Evolutionary conservation across 1,139 yeast genomes (phyloP), one percentile per base, ranked within the genome.

Genomic region (Pneumocystis carinii): DNA sequence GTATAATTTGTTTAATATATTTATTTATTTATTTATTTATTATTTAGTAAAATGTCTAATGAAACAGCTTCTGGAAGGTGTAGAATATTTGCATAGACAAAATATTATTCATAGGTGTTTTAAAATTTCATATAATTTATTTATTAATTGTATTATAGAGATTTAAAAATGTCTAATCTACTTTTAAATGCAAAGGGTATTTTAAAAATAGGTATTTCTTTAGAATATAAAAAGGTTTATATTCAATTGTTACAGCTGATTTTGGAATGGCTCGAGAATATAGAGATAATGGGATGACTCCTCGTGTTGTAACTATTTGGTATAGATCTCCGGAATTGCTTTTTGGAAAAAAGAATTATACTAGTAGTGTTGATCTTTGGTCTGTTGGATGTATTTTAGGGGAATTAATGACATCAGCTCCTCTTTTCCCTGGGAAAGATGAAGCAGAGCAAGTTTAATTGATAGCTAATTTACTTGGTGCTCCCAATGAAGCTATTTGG

Each of bases 341-440:
- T 56, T 75, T 92, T 55, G 98, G 98, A 0, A 90, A 96, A 1
- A 77, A 96, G 61, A 96, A 92, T 75, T 92, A 92, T 72, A 87
- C 97, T 0, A 96, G 97, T 0, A 92, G 97, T 0, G 86, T 92
- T 59, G 70, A 48, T 15, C 74, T 89, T 62, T 92, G 98, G 98
- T 97, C 98, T 0, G 90, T 90, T 10, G 98, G 98, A 0, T 92
- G 98, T 73, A 92, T 94, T 8, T 78, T 92, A 68, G 98, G 96
- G 0, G 99, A 94, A 72, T 24, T 48, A 48, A 48, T 48, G 24
- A 48, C 29, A 24, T 48, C 55, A 3, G 32, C 27, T 3, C 55
- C 55, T 48, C 55, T 48, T 48, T 48, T 48, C 5, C 55, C 55
- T 8, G 55, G 55, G 12, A 27, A 48, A 48, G 24, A 48, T 24